Evolutionary conservation across 2,329 filamentous ascomycete species (phyloP).

Genomic region (Laburnicola sp.): DNA sequence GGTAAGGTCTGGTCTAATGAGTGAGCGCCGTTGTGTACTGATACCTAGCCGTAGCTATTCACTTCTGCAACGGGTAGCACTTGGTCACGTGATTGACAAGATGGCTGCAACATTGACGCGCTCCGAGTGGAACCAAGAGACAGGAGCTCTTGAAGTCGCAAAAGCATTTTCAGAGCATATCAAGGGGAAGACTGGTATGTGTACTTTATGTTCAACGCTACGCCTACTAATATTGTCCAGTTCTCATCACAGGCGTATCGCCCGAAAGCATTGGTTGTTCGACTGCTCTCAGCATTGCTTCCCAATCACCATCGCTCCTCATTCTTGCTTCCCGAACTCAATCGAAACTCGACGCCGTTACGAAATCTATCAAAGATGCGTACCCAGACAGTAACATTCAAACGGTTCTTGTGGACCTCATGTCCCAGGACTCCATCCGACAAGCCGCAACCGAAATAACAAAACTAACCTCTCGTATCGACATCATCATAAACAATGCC

Average conservation of each 20-base stretch:
- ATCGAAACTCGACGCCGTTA: constrained; percentile 48
- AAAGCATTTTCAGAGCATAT: constrained; percentile 34
- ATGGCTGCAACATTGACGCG: constrained; percentile 38
- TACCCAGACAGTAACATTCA: constrained; percentile 31
- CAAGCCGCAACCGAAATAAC: constrained; percentile 39
- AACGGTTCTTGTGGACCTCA: constrained; percentile 43
- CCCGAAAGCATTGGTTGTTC: constrained; percentile 38
- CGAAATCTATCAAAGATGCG: constrained; percentile 37
- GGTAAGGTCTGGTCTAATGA: background rate
- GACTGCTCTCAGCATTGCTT: constrained; percentile 32
- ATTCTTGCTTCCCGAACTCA: constrained; percentile 49
- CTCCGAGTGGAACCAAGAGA: constrained; percentile 37
- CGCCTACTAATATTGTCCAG: constrained; percentile 17
- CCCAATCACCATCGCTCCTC: constrained; percentile 30
- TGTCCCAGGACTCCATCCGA: constrained; percentile 42
- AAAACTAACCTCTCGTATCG: constrained; percentile 37
- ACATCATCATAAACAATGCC: constrained; percentile 53
- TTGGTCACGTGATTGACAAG: too few relatives aligned
- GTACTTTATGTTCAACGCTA: background rate
- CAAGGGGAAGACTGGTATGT: constrained; percentile 30
- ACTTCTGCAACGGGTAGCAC: background rate
- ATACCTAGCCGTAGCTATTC: background rate
- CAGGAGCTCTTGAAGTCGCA: constrained; percentile 37
- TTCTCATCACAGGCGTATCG: constrained; percentile 46
- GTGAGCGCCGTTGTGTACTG: too few relatives aligned